A percentile compares a stretch with the other conserved stretches of the same genome.
phyloP scores from a whole-genome alignment of 2,329 filamentous ascomycete species.

The Aspergillus neoniger region DNA sequence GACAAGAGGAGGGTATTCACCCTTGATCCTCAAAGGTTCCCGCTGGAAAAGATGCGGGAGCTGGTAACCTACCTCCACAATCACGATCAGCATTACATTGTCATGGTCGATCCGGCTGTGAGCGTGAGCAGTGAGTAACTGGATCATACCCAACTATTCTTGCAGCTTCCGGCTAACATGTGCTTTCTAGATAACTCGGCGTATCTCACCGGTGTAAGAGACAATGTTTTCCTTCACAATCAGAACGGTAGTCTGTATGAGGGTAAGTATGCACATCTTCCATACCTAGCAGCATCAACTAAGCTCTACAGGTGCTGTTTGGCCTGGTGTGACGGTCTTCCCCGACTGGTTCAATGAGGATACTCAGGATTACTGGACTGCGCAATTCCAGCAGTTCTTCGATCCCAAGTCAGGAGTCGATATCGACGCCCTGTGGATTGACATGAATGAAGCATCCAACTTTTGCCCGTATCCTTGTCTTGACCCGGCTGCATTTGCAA shows the following conservation, averaged over 20 bases:
- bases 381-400: conserved; percentile 68
- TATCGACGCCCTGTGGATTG: conserved; percentile 77
- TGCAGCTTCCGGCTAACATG: not conserved
- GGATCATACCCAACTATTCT: not conserved
- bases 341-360: conserved; percentile 75
- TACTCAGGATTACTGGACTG: conserved; percentile 68
- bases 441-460: conserved; percentile 63
- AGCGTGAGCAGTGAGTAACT: conserved; percentile 34
- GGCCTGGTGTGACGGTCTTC: conserved; percentile 72
- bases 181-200: conserved; percentile 49
- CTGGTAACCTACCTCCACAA: conserved; percentile 67
- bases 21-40: conserved; percentile 41
- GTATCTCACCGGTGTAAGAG: conserved; percentile 63
- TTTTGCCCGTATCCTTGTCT: conserved; percentile 60
- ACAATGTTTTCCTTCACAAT: conserved; percentile 56
- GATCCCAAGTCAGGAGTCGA: conserved; percentile 64
- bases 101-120: conserved; percentile 71
- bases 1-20: conserved; percentile 41
- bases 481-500: conserved; percentile 54
- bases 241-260: conserved; percentile 58
- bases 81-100: conserved; percentile 68
- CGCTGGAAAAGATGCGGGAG: conserved; percentile 57
- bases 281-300: not conserved
- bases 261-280: conserved; percentile 30
- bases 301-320: conserved; percentile 62